Percentiles rank a stretch among this genome's conserved stretches.
phyloP scores from a whole-genome alignment of 352 stramenopile genomes.

The Phytophthora kernoviae region DNA sequence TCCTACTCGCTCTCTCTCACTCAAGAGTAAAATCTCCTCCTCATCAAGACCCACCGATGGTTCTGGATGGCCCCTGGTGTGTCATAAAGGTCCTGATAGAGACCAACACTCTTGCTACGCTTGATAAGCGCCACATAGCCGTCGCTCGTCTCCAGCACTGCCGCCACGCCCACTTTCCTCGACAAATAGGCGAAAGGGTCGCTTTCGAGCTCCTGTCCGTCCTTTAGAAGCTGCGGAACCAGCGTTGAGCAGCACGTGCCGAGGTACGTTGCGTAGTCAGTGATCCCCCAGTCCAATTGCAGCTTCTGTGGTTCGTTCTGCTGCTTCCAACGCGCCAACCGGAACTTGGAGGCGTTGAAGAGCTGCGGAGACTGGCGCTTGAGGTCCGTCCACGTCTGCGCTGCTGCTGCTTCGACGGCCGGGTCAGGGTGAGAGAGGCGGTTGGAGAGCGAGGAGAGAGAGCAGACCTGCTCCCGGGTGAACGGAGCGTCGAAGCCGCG shows the following conservation, averaged over 20 bases:
- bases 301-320: slow-evolving; percentile 14
- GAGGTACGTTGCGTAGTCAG: slow-evolving; percentile 80
- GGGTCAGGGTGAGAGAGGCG: slow-evolving; percentile 47
- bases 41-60: slow-evolving; percentile 47
- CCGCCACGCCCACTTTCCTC: slow-evolving; percentile 81
- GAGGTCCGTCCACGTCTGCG: slow-evolving; percentile 48
- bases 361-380: slow-evolving; percentile 39
- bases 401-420: slow-evolving; percentile 39
- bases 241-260: slow-evolving; percentile 68
- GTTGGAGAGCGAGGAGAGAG: slow-evolving; percentile 50
- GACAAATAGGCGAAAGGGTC: slow-evolving; percentile 69
- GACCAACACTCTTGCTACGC: slow-evolving; percentile 62
- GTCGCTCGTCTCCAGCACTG: slow-evolving; percentile 68
- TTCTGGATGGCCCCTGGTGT: slow-evolving; percentile 84
- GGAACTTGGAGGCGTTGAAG: slow-evolving; percentile 86
- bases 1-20: not conserved
- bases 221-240: slow-evolving; percentile 37
- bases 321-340: slow-evolving; percentile 29
- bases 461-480: slow-evolving; percentile 37
- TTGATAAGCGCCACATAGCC: slow-evolving; percentile 68
- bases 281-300: slow-evolving; percentile 52
- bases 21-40: no score
- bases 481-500: slow-evolving; percentile 35
- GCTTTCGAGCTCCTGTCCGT: slow-evolving; percentile 25
- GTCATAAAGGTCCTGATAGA: slow-evolving; percentile 79